Percentiles rank a stretch among this genome's conserved stretches.
phyloP scores from a whole-genome alignment of 371 early-diverging fungal genomes.

The Lichtheimia ornata region DNA sequence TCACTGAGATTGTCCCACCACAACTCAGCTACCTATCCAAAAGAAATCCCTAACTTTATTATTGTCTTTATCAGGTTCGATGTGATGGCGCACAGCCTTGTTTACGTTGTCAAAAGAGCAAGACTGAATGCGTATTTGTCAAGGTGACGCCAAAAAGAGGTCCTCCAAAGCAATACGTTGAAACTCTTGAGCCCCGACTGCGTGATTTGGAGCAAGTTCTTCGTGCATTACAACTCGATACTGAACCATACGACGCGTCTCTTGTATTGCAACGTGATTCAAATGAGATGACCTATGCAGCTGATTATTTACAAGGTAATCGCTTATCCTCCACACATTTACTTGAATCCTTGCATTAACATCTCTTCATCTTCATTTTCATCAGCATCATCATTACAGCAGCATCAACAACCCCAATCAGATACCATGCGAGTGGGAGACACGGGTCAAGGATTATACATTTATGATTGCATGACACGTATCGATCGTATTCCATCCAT shows the following conservation, averaged over 20 bases:
- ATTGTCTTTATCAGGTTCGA: constrained; percentile 32
- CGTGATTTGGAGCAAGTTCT: constrained; percentile 36
- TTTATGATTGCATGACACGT: constrained; percentile 18
- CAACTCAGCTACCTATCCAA: constrained; percentile 8
- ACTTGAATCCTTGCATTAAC: neutral
- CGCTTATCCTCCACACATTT: neutral
- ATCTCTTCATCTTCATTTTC: neutral
- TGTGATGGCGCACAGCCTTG: constrained; percentile 55
- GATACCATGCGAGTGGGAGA: constrained; percentile 17
- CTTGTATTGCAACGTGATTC: neutral
- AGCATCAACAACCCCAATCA: constrained; percentile 5
- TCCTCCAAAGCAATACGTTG: constrained; percentile 50
- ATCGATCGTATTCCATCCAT: constrained; percentile 27
- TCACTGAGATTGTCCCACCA: constrained; percentile 27
- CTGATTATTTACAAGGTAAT: neutral
- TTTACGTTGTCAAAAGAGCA: constrained; percentile 39
- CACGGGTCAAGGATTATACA: constrained; percentile 28
- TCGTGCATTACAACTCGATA: constrained; percentile 13
- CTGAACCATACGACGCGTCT: neutral
- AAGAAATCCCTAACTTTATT: neutral
- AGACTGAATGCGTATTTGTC: constrained; percentile 43
- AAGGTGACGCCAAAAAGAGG: constrained; percentile 40
- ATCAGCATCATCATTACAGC: neutral
- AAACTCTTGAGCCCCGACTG: constrained; percentile 41
- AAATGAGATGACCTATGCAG: neutral